These are phyloP conservation scores for Nitzschia sp. DNA, from an alignment of 108 stramenopile genomes.

Conservation along the genomic window DNA sequence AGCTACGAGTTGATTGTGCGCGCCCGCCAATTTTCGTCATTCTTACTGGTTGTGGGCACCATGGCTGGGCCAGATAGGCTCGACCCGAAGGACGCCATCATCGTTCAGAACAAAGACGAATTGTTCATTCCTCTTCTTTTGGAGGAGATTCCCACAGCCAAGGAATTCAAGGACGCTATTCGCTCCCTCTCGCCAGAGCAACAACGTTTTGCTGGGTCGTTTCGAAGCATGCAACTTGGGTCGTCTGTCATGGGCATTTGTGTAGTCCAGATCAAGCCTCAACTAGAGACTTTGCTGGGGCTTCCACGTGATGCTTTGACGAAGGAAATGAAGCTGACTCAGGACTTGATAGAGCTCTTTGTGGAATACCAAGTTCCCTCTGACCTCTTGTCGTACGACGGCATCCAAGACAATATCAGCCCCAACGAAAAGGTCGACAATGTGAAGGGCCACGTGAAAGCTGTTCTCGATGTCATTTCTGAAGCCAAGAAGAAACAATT, in stretches of 20 bases:
- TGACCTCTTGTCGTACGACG: conserved; percentile 84
- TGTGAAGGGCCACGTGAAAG: conserved; percentile 69
- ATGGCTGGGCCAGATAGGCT: conserved; percentile 63
- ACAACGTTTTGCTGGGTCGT: conserved; percentile 81
- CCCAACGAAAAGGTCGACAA: conserved; percentile 55
- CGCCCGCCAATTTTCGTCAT: conserved; percentile 83
- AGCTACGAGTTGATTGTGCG: conserved; percentile 44
- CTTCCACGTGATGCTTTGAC: conserved; percentile 69
- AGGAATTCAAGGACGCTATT: conserved; percentile 91
- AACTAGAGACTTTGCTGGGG: conserved; percentile 79
- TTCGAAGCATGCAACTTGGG: conserved; percentile 82
- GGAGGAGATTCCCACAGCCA: conserved; percentile 83
- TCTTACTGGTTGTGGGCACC: conserved; percentile 76
- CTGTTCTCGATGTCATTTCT: conserved; percentile 69
- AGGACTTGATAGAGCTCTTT: conserved; percentile 85
- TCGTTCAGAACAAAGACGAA: conserved; percentile 90
- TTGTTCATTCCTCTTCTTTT: conserved; percentile 77
- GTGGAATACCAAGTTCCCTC: conserved; percentile 89
- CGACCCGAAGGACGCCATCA: conserved; percentile 84
- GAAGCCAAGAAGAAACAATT: conserved; percentile 49
- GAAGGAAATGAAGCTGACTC: conserved; percentile 86
- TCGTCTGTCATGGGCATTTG: conserved; percentile 80
- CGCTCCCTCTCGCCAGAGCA: conserved; percentile 85
- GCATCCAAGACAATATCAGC: conserved; percentile 28
- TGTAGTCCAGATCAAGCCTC: conserved; percentile 88